Conservation (phyloP, 2,329 filamentous ascomycete genomes). For the Colletotrichum godetiae region DNA sequence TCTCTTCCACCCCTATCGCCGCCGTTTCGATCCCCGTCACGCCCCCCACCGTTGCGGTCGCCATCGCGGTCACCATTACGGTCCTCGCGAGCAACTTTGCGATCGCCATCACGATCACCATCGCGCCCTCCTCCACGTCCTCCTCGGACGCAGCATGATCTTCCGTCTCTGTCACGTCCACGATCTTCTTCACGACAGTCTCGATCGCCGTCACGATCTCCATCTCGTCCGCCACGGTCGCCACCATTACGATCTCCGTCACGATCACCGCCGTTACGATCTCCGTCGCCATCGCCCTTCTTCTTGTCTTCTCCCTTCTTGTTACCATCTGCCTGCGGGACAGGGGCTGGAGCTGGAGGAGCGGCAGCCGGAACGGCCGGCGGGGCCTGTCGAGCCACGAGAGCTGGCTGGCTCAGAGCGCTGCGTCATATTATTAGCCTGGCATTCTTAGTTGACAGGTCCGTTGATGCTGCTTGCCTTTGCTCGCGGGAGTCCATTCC, state of each 20-base stretch:
- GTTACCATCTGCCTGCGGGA: background rate
- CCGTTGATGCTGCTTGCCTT: background rate
- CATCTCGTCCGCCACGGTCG: background rate
- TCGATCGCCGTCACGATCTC: background rate
- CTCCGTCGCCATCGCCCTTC: background rate
- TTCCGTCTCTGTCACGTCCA: slow-evolving; percentile 21
- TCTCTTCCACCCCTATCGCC: background rate
- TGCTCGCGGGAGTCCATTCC: slow-evolving; percentile 15
- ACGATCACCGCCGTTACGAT: background rate
- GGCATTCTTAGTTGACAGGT: too few species aligned
- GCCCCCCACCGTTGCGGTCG: background rate
- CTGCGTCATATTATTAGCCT: slow-evolving; percentile 9
- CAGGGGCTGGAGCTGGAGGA: background rate
- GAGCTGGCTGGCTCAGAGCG: slow-evolving; percentile 4
- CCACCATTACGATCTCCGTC: slow-evolving; percentile 1
- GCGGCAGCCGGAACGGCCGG: background rate
- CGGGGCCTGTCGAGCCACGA: slow-evolving; percentile 4
- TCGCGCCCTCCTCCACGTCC: background rate
- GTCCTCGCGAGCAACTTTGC: background rate
- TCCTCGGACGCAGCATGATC: background rate
- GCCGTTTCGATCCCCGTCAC: slow-evolving; percentile 1
- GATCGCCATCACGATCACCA: background rate
- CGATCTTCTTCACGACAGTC: slow-evolving; percentile 11
- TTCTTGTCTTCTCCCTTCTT: background rate
- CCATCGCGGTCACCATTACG: background rate